These are phyloP conservation scores for Colletotrichum sp. DNA, from an alignment of 2,329 filamentous ascomycete genomes.

Conservation along the genomic window DNA sequence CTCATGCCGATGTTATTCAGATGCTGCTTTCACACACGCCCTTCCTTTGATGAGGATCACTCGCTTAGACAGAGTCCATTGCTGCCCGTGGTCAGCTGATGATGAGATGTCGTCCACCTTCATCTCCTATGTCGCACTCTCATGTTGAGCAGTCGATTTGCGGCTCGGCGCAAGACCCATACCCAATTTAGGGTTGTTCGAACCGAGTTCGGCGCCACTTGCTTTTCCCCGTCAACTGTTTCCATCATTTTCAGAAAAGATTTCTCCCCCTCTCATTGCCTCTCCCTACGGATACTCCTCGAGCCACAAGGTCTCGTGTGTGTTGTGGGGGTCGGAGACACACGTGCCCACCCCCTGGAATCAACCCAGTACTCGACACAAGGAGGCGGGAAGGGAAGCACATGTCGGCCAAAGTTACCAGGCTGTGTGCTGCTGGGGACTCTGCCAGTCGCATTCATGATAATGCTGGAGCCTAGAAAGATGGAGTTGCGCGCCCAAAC, in stretches of 20 bases:
- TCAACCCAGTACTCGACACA: background rate
- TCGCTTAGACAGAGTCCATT: background rate
- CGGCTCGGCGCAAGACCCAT: conserved; percentile 2
- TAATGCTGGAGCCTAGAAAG: conserved; percentile 20
- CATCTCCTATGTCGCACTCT: conserved; percentile 1
- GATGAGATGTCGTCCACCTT: background rate
- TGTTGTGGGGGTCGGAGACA: background rate
- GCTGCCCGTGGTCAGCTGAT: background rate
- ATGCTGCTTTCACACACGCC: background rate
- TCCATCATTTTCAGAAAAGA: background rate
- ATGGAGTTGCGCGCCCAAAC: conserved; percentile 7
- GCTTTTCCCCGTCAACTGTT: background rate
- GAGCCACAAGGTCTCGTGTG: background rate
- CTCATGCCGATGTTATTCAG: background rate
- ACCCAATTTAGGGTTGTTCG: background rate
- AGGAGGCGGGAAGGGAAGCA: background rate
- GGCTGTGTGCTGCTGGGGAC: background rate
- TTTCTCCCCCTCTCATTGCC: background rate
- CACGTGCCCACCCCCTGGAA: conserved; percentile 1
- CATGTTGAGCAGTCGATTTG: background rate
- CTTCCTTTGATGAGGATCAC: background rate
- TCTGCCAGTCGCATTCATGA: conserved; percentile 3
- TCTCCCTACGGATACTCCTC: background rate
- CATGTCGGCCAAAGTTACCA: background rate
- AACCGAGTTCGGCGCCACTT: background rate